Evolutionary conservation across 2,329 filamentous ascomycete species (phyloP), one percentile per base, ranked within the genome.

Genomic region (Fusarium praegraminearum): DNA sequence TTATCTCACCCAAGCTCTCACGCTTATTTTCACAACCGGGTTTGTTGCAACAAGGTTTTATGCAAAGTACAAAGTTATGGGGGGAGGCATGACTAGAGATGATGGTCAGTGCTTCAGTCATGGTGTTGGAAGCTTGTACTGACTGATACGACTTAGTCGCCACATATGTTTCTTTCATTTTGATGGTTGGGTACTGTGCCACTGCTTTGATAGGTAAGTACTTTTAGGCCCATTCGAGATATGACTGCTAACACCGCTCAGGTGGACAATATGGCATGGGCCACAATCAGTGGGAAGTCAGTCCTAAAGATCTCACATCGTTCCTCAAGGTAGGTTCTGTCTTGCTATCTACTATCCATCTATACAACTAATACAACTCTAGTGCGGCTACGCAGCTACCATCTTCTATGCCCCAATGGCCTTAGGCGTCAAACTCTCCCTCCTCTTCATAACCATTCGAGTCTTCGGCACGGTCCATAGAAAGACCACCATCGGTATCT

Each of bases 321-420:
- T 83, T 80, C 55, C 70, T 76, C n/a, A 77, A 81, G 70, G 80
- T 81, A 56, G 38, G 58, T 41, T 8, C 3, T 32, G 8, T 16
- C 44, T 15, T 4, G 9, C 7, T 2, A 18, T 7, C 20, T 7
- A 8, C 4, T 4, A 22, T 2, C 9, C 5, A 11, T 2, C 3
- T 2, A 28, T 3, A 4, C 18, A 4, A 18, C 64, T 66, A 36
- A 66, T 35, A 18, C 0, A 18, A n/a, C 2, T 2, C 30, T 33
- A 83, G 80, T 77, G 76, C 15, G 75, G 79, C 46, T 84, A 83
- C 55, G 80, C 80, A 12, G 80, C 80, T 7, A 82, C 81, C 22
- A 77, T 84, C 55, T 79, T 83, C 68, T 84, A 84, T 67, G 80
- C 80, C 1, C 82, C 82, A 18, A 83, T 81, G 71, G 80, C 82